Percentiles rank a stretch among this genome's conserved stretches.
Conservation (phyloP, 169 alveolate genomes). For the Eimeria sp. region DNA sequence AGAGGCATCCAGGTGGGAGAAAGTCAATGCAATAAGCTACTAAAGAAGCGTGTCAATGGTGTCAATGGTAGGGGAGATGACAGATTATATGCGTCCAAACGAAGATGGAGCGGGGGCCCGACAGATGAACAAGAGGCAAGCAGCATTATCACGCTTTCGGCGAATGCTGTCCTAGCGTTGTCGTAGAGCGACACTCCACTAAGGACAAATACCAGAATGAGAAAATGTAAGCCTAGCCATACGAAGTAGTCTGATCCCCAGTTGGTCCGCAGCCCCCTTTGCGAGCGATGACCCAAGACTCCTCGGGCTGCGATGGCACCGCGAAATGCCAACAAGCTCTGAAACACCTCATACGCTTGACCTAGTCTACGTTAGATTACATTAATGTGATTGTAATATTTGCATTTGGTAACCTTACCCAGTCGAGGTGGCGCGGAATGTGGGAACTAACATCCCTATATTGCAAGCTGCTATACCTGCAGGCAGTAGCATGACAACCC, state of each 20-base stretch:
- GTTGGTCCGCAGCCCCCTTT: conserved; percentile 17
- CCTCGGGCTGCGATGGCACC: neutral
- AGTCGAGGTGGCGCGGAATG: neutral
- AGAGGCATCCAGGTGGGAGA: neutral
- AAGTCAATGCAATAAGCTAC: neutral
- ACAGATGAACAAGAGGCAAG: neutral
- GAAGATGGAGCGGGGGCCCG: neutral
- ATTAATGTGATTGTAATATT: neutral
- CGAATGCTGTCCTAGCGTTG: neutral
- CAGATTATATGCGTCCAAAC: neutral
- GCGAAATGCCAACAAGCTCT: neutral
- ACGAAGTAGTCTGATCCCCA: neutral
- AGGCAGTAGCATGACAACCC: neutral
- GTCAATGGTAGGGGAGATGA: neutral
- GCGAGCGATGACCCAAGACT: conserved; percentile 9
- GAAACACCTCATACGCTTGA: neutral
- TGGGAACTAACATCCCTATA: neutral
- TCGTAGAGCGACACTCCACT: neutral
- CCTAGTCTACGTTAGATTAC: neutral
- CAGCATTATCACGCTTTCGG: neutral
- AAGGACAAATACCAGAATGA: neutral
- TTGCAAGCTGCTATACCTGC: neutral
- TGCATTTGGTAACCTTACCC: neutral
- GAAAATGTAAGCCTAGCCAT: neutral
- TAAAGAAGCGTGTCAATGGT: neutral